phyloP scores from a whole-genome alignment of 257 asterid species.

The Cinchona pubescens region DNA sequence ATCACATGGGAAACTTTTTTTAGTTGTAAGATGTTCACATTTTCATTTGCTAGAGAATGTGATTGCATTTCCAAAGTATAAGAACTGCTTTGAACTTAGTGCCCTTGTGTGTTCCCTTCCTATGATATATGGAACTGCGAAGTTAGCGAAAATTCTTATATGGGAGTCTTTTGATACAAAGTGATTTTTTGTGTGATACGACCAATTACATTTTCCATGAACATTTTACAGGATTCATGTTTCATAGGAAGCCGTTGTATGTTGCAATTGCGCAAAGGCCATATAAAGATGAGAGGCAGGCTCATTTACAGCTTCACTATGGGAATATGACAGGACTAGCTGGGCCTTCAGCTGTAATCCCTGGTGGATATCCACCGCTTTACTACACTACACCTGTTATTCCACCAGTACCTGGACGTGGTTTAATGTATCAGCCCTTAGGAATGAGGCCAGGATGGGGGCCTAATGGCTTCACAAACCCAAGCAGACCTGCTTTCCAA shows the following conservation, averaged over 20 bases:
- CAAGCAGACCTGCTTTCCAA: constrained; percentile 46
- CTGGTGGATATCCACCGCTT: constrained; percentile 62
- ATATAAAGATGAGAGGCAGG: constrained; percentile 82
- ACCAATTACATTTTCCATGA: constrained; percentile 6
- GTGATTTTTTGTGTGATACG: background rate
- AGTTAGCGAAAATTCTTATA: background rate
- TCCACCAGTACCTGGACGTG: constrained; percentile 48
- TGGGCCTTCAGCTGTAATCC: constrained; percentile 50
- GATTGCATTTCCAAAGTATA: background rate
- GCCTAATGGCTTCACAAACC: constrained; percentile 45
- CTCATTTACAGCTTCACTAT: constrained; percentile 53
- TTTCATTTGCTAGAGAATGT: background rate
- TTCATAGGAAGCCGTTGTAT: constrained; percentile 68
- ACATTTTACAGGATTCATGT: constrained; percentile 53
- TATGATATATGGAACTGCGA: background rate
- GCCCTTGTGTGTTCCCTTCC: background rate
- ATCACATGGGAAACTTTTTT: background rate
- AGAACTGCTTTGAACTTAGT: background rate
- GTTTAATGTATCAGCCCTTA: constrained; percentile 52
- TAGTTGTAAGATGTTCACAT: background rate
- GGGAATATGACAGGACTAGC: constrained; percentile 56
- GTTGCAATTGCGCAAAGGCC: constrained; percentile 82
- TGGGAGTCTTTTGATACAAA: background rate
- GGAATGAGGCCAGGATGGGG: constrained; percentile 74
- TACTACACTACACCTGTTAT: constrained; percentile 56